Conservation (phyloP, 2,329 filamentous ascomycete species). For the Fusarium annulatum region DNA sequence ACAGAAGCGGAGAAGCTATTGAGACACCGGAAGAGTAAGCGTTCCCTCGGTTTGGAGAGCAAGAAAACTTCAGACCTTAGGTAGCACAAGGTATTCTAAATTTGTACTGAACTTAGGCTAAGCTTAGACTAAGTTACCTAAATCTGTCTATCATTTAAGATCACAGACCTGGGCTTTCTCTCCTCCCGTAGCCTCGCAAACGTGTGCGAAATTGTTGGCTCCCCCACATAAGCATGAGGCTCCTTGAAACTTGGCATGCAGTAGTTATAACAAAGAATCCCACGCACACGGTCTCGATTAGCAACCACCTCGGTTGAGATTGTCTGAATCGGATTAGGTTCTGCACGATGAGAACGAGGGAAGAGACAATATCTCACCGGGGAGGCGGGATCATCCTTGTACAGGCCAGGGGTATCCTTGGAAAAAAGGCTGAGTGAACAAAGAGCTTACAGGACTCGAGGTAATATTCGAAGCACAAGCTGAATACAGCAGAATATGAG, state of each 20-base stretch:
- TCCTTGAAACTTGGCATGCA: neutral
- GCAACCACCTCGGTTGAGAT: neutral
- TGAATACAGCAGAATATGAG: constrained; percentile 1
- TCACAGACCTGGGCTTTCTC: too few relatives aligned
- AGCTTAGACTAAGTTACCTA: too few relatives aligned
- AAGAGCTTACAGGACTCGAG: neutral
- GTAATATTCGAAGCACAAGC: neutral
- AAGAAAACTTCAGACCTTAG: too few relatives aligned
- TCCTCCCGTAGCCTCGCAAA: neutral
- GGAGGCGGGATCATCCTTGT: neutral
- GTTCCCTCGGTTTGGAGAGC: neutral
- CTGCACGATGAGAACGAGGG: neutral
- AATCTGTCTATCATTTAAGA: too few relatives aligned
- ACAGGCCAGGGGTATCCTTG: neutral
- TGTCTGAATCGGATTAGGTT: neutral
- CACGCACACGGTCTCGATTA: neutral
- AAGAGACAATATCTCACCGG: constrained; percentile 10
- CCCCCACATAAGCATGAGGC: neutral
- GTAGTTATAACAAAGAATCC: neutral
- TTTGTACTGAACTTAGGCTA: too few relatives aligned
- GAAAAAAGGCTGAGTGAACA: neutral
- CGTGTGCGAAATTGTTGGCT: neutral
- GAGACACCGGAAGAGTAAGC: neutral
- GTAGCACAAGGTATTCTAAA: too few relatives aligned
- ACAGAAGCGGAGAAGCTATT: neutral